These are phyloP conservation scores for Anthracocystis setariae DNA, from an alignment of 1,284 basidiomycete species.

Conservation along the genomic window DNA sequence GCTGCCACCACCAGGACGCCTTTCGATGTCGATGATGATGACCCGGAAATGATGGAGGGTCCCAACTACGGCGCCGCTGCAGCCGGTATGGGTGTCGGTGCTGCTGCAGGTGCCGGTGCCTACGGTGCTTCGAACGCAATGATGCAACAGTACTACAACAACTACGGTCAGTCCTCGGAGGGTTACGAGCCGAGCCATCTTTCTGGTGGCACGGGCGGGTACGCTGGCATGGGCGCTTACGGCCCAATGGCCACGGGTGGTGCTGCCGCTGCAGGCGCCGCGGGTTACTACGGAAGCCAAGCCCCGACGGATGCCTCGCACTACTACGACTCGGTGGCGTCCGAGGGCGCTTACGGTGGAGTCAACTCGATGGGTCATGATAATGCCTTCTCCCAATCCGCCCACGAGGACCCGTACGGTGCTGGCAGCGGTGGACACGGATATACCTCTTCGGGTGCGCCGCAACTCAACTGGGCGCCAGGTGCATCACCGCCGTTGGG, in stretches of 20 bases:
- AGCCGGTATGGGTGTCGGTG: constrained; percentile 33
- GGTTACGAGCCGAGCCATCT: constrained; percentile 61
- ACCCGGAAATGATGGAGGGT: constrained; percentile 66
- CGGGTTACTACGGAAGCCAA: constrained; percentile 45
- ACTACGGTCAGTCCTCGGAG: constrained; percentile 36
- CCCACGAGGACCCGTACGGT: constrained; percentile 38
- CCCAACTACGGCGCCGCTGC: constrained; percentile 36
- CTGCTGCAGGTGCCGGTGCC: constrained; percentile 38
- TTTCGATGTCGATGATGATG: constrained; percentile 67
- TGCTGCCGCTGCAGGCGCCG: constrained; percentile 51
- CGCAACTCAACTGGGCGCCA: constrained; percentile 47
- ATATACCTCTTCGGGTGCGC: constrained; percentile 30
- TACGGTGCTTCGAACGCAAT: constrained; percentile 43
- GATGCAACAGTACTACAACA: constrained; percentile 54
- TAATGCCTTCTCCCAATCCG: constrained; percentile 31
- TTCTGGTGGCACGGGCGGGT: constrained; percentile 53
- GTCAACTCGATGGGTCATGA: constrained; percentile 43
- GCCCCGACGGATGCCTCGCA: constrained; percentile 36
- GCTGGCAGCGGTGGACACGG: constrained; percentile 34
- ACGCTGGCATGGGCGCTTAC: constrained; percentile 62
- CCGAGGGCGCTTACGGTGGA: constrained; percentile 26
- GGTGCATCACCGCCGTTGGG: constrained; percentile 45
- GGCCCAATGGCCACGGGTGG: constrained; percentile 55
- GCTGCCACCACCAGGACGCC: constrained; percentile 65
- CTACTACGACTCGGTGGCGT: constrained; percentile 52